A percentile compares a stretch with the other conserved stretches of the same genome.
phyloP scores from a whole-genome alignment of 2,329 filamentous ascomycete species.

The Aspergillus niger region DNA sequence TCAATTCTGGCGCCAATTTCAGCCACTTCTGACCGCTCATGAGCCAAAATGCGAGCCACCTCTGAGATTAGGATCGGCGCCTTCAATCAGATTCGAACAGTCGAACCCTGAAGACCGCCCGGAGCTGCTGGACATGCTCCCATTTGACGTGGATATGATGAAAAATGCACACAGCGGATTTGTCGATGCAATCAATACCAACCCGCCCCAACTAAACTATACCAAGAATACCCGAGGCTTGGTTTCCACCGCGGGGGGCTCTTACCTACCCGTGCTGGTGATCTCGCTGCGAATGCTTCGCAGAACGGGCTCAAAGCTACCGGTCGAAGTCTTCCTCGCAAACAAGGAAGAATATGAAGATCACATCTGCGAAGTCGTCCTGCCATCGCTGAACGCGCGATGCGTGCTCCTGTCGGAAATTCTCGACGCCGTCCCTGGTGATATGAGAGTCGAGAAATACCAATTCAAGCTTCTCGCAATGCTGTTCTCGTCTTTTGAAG shows the following conservation, averaged over 20 bases:
- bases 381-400: slow-evolving; percentile 45
- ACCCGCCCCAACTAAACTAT: slow-evolving; percentile 37
- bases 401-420: slow-evolving; percentile 51
- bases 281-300: slow-evolving; percentile 51
- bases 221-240: slow-evolving; percentile 42
- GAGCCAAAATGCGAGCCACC: slow-evolving; percentile 34
- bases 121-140: slow-evolving; percentile 33
- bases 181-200: slow-evolving; percentile 30
- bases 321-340: slow-evolving; percentile 51
- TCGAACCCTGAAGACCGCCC: slow-evolving; percentile 31
- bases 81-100: slow-evolving; percentile 31
- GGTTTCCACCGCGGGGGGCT: slow-evolving; percentile 50
- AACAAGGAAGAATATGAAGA: slow-evolving; percentile 45
- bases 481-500: slow-evolving; percentile 53
- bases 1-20: slow-evolving; percentile 39
- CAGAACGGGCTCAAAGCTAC: slow-evolving; percentile 44
- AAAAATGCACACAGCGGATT: slow-evolving; percentile 39
- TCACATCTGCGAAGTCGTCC: slow-evolving; percentile 47
- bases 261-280: slow-evolving; percentile 47
- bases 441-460: slow-evolving; percentile 44
- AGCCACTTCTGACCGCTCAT: slow-evolving; percentile 34
- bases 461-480: slow-evolving; percentile 54
- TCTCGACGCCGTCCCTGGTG: slow-evolving; percentile 32
- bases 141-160: slow-evolving; percentile 34
- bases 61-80: slow-evolving; percentile 27